Conservation (phyloP, 345 rosid genomes). For the Geranium rotundifolium region DNA sequence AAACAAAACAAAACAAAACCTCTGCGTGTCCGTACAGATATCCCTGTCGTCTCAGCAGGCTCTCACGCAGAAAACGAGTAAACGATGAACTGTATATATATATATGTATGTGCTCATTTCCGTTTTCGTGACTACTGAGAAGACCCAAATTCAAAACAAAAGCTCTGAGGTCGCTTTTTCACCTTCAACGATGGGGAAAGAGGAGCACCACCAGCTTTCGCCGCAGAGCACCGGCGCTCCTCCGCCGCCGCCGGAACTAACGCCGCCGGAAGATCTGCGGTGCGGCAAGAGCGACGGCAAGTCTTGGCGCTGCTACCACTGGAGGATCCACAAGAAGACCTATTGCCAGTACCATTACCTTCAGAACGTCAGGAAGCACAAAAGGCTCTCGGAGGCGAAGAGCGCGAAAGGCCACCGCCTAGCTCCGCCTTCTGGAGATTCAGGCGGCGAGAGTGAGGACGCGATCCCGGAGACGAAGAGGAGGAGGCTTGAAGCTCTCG, state of each 20-base stretch:
- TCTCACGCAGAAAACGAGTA: too few relatives aligned
- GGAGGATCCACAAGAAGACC: neutral
- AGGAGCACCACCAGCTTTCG: neutral
- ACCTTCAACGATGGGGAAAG: neutral
- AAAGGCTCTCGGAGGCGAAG: neutral
- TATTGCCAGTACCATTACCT: neutral
- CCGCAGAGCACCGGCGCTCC: neutral
- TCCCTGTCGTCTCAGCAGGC: too few relatives aligned
- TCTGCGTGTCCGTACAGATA: too few relatives aligned
- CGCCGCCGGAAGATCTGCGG: neutral
- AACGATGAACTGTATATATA: too few relatives aligned
- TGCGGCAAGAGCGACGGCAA: neutral
- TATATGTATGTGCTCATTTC: neutral
- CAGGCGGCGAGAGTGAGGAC: neutral
- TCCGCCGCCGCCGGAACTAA: neutral
- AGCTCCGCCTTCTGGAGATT: neutral
- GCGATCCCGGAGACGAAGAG: neutral
- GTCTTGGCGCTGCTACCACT: slow-evolving; percentile 1
- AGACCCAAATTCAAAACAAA: neutral
- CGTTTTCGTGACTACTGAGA: neutral
- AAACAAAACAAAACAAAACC: too few relatives aligned
- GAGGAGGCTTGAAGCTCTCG: neutral
- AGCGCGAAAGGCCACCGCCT: neutral
- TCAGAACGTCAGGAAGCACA: too few relatives aligned
- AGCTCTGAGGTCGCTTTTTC: too few relatives aligned